Base-by-base conservation (phyloP, 2,329 filamentous ascomycete species). In the Verticillium nubilum region DNA sequence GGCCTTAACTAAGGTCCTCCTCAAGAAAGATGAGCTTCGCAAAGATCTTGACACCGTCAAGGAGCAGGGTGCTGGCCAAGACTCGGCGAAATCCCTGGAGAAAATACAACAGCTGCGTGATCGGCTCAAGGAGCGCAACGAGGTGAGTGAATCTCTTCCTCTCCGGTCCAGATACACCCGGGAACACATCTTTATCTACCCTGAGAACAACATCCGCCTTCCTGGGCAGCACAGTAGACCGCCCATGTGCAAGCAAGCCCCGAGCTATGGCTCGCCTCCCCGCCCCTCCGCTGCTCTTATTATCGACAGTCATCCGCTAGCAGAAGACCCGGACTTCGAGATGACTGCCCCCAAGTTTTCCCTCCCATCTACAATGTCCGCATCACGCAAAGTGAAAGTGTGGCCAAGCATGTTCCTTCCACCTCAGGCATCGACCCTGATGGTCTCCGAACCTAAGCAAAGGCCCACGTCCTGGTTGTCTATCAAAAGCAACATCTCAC, bases 21-120 rank as follows among this genome's bases (percentile, higher is more conserved):
- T 87, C 53, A 79, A 81, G 63, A 87, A 87, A 69, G 84, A 87
- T 61, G 81, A 81, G 69, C 74, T 86, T 58, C 79, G 81, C 58
- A 82, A 83, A 69, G 78, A 83, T 60, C 72, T 79, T 35, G 81
- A 84, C 63, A 76, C 78, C 56, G 70, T 71, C 58, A 76, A 70
- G 58, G 77, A 79, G 72, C 33, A 70, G 65, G 64, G 72, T 62
- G 57, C 72, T 67, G 64, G 73, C 64, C 68, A 66, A 4, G 76
- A 78, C 52, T 68, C 72, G 54, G 73, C 71, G 62, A 81, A 80
- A 70, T 67, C 70, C 54, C 69, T 68, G 61, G 83, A 84, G 66
- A 83, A 84, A 74, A 78, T 83, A 61, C 82, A 85, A 67, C 85
- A 86, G 74, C 75, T 86, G 54, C 79, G 81, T 54, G 72, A 76